Evolutionary conservation across 257 asterid species (phyloP).

Genomic region (Ajuga chamaepitys): DNA sequence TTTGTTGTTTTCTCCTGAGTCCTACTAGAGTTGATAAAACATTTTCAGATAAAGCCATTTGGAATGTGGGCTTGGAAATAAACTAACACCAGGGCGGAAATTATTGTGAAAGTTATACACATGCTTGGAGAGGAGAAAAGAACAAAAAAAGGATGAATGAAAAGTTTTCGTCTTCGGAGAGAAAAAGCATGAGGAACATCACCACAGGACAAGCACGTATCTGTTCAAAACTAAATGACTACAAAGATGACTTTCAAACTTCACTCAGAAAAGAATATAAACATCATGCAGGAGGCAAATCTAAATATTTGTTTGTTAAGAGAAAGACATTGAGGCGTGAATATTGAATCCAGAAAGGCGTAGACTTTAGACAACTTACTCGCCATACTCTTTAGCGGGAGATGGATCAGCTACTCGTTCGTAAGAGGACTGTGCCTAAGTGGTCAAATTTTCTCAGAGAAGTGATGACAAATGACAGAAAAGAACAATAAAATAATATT

Average conservation of each 20-base stretch:
- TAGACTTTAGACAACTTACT: neutral
- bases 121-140: too few species aligned
- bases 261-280: neutral
- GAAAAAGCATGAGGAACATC: too few species aligned
- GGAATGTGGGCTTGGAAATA: neutral
- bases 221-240: neutral
- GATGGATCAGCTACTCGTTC: neutral
- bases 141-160: too few species aligned
- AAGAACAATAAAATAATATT: neutral
- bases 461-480: neutral
- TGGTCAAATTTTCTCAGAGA: neutral
- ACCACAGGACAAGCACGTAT: neutral
- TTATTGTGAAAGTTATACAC: too few species aligned
- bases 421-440: neutral
- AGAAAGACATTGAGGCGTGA: neutral
- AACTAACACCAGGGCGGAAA: too few species aligned
- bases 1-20: conserved; percentile 10
- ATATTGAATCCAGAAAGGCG: neutral
- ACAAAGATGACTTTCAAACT: neutral
- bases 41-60: too few species aligned
- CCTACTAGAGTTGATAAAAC: conserved; percentile 10
- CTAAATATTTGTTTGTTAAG: neutral
- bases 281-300: neutral
- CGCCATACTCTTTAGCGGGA: neutral
- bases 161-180: too few species aligned